Conservation (phyloP, 176 grass and related monocot genomes). For the Musa troglodytarum region DNA sequence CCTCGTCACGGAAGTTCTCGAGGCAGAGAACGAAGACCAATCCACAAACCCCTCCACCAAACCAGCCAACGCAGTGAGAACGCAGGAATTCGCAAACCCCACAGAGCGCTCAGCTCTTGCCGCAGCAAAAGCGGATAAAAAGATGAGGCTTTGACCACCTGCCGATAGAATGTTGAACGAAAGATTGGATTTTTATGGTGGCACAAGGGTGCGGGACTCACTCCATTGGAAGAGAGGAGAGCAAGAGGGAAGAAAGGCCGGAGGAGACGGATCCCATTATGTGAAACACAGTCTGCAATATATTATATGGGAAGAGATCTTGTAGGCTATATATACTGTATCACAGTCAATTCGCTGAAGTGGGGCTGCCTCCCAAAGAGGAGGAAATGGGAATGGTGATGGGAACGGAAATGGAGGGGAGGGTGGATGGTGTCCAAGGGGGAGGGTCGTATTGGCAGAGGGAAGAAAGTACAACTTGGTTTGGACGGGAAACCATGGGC, state of each 20-base stretch:
- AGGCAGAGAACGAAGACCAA: background rate
- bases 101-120: too few species aligned
- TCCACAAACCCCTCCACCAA: too few species aligned
- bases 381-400: background rate
- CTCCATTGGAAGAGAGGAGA: background rate
- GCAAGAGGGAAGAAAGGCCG: background rate
- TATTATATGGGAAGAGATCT: background rate
- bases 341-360: background rate
- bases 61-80: too few species aligned
- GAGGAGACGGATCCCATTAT: background rate
- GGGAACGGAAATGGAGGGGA: background rate
- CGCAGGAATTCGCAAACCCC: too few species aligned
- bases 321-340: too few species aligned
- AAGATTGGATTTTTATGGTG: conserved; percentile 1
- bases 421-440: too few species aligned
- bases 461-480: background rate
- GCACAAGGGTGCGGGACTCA: background rate
- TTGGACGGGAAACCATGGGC: conserved; percentile 11
- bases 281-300: background rate
- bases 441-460: too few species aligned
- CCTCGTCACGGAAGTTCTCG: conserved; percentile 10
- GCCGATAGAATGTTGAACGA: background rate
- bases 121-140: background rate
- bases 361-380: background rate
- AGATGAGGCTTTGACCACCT: background rate